These are phyloP conservation scores for Neurospora cerealis DNA, from an alignment of 495 filamentous ascomycete genomes.

Conservation along the genomic window DNA sequence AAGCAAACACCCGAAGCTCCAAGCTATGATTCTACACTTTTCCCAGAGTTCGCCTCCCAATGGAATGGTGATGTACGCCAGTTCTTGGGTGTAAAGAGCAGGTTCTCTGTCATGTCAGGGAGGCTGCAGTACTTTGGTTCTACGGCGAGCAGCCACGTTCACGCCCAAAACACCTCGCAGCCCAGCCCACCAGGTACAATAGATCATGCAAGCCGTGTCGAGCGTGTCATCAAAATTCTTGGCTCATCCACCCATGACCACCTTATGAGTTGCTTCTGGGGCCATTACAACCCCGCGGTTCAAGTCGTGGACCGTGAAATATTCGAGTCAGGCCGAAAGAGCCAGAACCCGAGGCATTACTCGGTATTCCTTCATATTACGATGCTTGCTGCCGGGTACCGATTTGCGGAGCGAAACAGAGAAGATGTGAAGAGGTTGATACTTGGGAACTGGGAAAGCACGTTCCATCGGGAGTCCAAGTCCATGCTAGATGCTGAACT, in stretches of 20 bases:
- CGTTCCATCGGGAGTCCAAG: slow-evolving; percentile 43
- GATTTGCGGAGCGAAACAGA: slow-evolving; percentile 35
- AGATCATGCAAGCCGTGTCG: slow-evolving; percentile 32
- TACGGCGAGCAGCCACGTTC: slow-evolving; percentile 31
- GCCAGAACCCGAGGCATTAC: slow-evolving; percentile 35
- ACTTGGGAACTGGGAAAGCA: slow-evolving; percentile 38
- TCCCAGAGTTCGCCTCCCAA: slow-evolving; percentile 20
- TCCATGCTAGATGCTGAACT: slow-evolving; percentile 41
- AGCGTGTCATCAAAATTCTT: slow-evolving; percentile 34
- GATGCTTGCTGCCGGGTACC: slow-evolving; percentile 41
- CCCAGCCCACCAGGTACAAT: slow-evolving; percentile 11
- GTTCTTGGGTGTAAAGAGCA: slow-evolving; percentile 32
- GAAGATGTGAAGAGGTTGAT: slow-evolving; percentile 39
- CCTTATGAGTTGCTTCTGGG: slow-evolving; percentile 43
- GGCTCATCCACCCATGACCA: slow-evolving; percentile 37
- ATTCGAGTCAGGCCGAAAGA: slow-evolving; percentile 39
- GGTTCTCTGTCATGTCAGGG: slow-evolving; percentile 33
- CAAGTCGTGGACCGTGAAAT: slow-evolving; percentile 38
- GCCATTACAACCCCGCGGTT: slow-evolving; percentile 35
- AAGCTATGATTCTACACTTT: slow-evolving; percentile 17
- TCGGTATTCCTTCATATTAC: slow-evolving; percentile 42
- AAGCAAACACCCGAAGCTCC: neutral
- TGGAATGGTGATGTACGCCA: slow-evolving; percentile 32
- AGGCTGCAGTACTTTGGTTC: slow-evolving; percentile 38
- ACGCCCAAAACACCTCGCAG: slow-evolving; percentile 11